Evolutionary conservation across 495 filamentous ascomycete species (phyloP).

Genomic region (Mytilinidion resinicola): DNA sequence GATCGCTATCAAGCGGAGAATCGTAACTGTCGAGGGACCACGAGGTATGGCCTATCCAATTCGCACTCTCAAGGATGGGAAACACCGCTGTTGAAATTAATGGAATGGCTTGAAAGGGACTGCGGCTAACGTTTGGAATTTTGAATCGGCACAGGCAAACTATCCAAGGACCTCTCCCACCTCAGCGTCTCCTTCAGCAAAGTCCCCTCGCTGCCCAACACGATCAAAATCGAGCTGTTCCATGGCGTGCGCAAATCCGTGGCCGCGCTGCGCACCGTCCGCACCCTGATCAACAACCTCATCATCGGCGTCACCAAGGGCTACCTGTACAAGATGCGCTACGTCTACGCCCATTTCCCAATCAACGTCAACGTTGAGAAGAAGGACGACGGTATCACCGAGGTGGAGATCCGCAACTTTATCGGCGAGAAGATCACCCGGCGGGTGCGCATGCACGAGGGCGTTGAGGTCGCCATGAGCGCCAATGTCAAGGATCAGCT

Average conservation of each 20-base stretch:
- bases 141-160: conserved; percentile 57
- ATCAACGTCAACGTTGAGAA: conserved; percentile 99
- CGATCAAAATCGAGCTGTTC: conserved; percentile 94
- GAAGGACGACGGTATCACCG: conserved; percentile 78
- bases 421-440: conserved; percentile 99
- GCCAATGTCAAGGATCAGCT: conserved; percentile 96
- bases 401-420: conserved; percentile 99
- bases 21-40: conserved; percentile 93
- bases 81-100: neutral
- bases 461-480: conserved; percentile 84
- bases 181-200: conserved; percentile 75
- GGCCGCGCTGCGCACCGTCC: conserved; percentile 95
- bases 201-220: conserved; percentile 62
- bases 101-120: neutral
- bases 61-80: conserved; percentile 5
- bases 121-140: neutral
- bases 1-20: conserved; percentile 88
- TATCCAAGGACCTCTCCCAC: conserved; percentile 90
- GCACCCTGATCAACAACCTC: conserved; percentile 94
- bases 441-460: conserved; percentile 75
- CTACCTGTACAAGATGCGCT: conserved; percentile 96
- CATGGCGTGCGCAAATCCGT: conserved; percentile 96
- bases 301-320: conserved; percentile 97
- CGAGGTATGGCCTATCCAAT: conserved; percentile 51
- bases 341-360: conserved; percentile 99